Base-by-base conservation (phyloP, 2,329 filamentous ascomycete species). In the Plenodomus lindquistii region DNA sequence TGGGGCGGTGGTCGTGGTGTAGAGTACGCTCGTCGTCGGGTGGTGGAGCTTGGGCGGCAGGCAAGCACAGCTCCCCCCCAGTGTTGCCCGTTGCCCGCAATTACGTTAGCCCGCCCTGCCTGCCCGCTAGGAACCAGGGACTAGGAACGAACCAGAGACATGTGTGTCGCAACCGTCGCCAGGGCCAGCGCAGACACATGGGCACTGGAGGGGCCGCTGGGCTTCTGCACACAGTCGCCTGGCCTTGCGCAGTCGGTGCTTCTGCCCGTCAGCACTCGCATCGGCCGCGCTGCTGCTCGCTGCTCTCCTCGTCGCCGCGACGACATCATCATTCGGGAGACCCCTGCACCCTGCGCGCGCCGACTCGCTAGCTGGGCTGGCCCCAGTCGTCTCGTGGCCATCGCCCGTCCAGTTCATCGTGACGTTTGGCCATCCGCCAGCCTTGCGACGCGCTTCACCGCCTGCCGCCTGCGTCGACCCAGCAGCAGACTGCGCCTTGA, bases 281-380 rank as follows among this genome's bases (percentile, higher is more conserved):
- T n/a, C n/a, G n/a, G n/a, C n/a, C n/a, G n/a, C n/a, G n/a, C n/a
- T n/a, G n/a, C n/a, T n/a, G 27, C 15, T 11, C 43, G 35, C 44
- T 37, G 45, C 37, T 21, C 13, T 22, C 44, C 35, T 24, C n/a
- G 31, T 16, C n/a, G 18, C 10, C 20, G 31, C 63, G 56, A 65
- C 65, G 55, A 63, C 66, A 63, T 64, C 62, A 59, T 63, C 54
- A 44, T 49, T 54, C 60, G 47, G 62, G 60, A 49, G 54, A 67
- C 55, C 66, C 67, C 57, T 69, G 63, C n/a, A n/a, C n/a, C n/a
- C n/a, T n/a, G n/a, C n/a, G n/a, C 50, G 41, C 56, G 53, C 54
- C 27, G 27, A 31, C 56, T 63, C 64, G 61, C 57, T 57, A 61
- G 55, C 48, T 19, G 56, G 41, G 6, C 34, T 49, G 48, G 46